These are phyloP conservation scores for Planoprotostelium fungivorum DNA, from an alignment of 78 protist genomes.

Conservation along the genomic window DNA sequence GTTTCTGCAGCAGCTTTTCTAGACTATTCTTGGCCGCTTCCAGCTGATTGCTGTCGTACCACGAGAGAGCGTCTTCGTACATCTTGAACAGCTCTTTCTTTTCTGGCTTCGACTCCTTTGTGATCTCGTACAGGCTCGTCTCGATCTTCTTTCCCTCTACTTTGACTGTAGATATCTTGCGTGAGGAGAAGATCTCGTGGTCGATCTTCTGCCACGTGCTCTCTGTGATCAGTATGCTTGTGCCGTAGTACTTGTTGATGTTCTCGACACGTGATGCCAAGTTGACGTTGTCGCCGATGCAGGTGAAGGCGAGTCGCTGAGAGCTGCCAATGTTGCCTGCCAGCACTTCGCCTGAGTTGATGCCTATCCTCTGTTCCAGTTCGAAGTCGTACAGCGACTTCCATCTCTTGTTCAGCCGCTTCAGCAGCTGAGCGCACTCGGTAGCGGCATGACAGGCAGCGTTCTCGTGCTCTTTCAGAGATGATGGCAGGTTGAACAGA, in stretches of 20 bases:
- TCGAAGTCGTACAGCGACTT: not conserved
- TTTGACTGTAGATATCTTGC: not conserved
- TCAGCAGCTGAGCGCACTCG: not conserved
- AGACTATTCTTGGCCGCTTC: too few relatives aligned
- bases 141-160: too few relatives aligned
- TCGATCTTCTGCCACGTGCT: not conserved
- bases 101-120: too few relatives aligned
- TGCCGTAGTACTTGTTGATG: not conserved
- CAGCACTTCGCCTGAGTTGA: conserved; percentile 3
- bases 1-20: too few relatives aligned
- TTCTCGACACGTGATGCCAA: not conserved
- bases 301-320: conserved; percentile 2
- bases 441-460: not conserved
- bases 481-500: not conserved
- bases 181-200: not conserved
- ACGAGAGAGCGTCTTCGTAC: too few relatives aligned
- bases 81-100: too few relatives aligned
- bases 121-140: too few relatives aligned
- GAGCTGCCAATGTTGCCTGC: conserved; percentile 1
- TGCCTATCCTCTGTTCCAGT: not conserved
- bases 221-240: not conserved
- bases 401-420: not conserved
- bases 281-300: conserved; percentile 8
- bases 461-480: not conserved
- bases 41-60: too few relatives aligned